A percentile compares a stretch with the other conserved stretches of the same genome.
Evolutionary conservation across 73 alveolate genomes (phyloP).

Genomic region (Paramecium sexaurelia): DNA sequence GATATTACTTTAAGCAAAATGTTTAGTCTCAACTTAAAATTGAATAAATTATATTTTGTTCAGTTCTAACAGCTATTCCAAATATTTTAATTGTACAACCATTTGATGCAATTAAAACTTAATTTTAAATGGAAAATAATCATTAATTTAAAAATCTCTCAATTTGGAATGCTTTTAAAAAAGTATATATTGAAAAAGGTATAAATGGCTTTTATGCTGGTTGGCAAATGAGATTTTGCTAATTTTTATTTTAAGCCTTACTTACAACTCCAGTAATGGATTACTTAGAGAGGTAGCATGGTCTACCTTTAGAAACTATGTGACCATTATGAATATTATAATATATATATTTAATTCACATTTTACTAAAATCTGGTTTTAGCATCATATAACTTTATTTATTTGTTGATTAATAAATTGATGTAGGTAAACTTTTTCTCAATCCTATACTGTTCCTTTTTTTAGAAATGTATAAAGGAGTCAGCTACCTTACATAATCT

Average conservation of each 20-base stretch:
- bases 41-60: not conserved
- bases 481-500: conserved; percentile 34
- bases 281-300: conserved; percentile 44
- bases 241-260: not conserved
- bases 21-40: not conserved
- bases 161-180: not conserved
- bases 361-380: conserved; percentile 2
- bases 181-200: not conserved
- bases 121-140: conserved; percentile 12
- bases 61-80: not conserved
- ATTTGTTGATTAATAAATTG: not conserved
- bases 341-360: not conserved
- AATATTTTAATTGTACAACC: conserved; percentile 19
- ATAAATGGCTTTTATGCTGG: conserved; percentile 43
- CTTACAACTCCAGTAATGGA: conserved; percentile 28
- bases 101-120: conserved; percentile 15
- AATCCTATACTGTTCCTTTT: not conserved
- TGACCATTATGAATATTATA: not conserved
- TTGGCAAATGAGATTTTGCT: not conserved
- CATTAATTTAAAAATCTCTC: not conserved
- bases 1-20: not conserved
- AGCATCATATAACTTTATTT: not conserved
- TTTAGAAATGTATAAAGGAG: not conserved
- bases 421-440: not conserved
- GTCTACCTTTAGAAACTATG: not conserved